Conservation (phyloP, 2,329 filamentous ascomycete species). For the Corynespora cassiicola region DNA sequence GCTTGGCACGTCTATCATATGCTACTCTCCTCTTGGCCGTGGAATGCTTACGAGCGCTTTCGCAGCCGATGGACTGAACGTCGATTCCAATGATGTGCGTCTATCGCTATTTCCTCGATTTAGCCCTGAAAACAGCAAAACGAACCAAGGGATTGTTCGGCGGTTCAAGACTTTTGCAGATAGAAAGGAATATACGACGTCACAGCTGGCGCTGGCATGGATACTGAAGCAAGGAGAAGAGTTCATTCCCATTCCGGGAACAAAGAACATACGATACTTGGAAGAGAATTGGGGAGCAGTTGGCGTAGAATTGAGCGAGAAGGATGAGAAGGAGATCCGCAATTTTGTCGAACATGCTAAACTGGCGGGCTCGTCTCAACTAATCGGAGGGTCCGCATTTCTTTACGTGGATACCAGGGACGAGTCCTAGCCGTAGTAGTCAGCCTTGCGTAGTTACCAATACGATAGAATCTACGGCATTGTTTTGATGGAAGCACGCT, state of each 20-base stretch:
- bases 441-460: too few relatives aligned
- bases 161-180: conserved; percentile 26
- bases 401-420: too few relatives aligned
- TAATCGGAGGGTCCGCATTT: too few relatives aligned
- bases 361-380: too few relatives aligned
- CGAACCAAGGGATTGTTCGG: conserved; percentile 30
- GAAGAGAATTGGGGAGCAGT: conserved; percentile 21
- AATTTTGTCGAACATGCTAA: conserved; percentile 15
- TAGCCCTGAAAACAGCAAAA: conserved; percentile 31
- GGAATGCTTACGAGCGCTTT: conserved; percentile 17
- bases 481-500: too few relatives aligned
- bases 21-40: conserved; percentile 35
- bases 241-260: conserved; percentile 63
- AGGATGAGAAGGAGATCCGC: conserved; percentile 23
- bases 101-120: conserved; percentile 45
- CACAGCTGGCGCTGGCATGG: conserved; percentile 59
- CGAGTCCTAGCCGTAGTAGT: too few relatives aligned
- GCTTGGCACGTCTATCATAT: conserved; percentile 40
- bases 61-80: conserved; percentile 47
- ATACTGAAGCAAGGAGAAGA: conserved; percentile 49
- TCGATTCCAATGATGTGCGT: conserved; percentile 24
- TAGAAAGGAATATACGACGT: conserved; percentile 59
- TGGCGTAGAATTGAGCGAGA: conserved; percentile 13
- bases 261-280: conserved; percentile 20
- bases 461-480: too few relatives aligned